Evolutionary conservation across 768 basidiomycete species (phyloP).

Genomic region (Daedaleopsis sinensis): DNA sequence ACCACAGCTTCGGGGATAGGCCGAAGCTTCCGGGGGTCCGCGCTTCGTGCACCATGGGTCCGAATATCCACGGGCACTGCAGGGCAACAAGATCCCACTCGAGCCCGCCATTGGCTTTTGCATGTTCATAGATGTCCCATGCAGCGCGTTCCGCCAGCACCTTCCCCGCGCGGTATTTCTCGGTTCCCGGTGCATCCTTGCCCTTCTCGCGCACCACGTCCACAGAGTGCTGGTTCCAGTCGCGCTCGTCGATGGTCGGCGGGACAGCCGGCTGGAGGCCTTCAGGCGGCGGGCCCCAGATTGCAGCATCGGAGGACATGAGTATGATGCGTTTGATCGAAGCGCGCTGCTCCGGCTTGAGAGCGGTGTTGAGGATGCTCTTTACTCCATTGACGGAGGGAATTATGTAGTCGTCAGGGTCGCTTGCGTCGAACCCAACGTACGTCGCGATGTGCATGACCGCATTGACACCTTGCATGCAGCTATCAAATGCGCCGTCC

Average conservation of each 20-base stretch:
- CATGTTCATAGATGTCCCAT: conserved; percentile 19
- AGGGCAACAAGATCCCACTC: conserved; percentile 38
- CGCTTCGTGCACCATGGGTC: conserved; percentile 48
- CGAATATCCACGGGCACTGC: conserved; percentile 38
- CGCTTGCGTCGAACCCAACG: conserved; percentile 46
- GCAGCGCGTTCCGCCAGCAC: conserved; percentile 54
- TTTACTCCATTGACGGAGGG: conserved; percentile 77
- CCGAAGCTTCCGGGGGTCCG: conserved; percentile 37
- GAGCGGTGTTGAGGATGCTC: conserved; percentile 60
- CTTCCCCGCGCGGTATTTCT: conserved; percentile 65
- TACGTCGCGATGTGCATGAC: conserved; percentile 74
- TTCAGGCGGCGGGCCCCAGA: conserved; percentile 27
- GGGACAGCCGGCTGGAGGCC: neutral
- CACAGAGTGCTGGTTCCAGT: conserved; percentile 62
- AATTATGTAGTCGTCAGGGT: conserved; percentile 55
- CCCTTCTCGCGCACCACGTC: conserved; percentile 54
- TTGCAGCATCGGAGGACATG: conserved; percentile 55
- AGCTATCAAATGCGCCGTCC: conserved; percentile 77
- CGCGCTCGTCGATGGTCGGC: conserved; percentile 44
- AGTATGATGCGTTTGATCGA: conserved; percentile 63
- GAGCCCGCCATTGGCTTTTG: conserved; percentile 26
- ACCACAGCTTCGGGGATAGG: conserved; percentile 39
- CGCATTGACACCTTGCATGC: conserved; percentile 73
- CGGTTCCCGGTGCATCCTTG: conserved; percentile 36
- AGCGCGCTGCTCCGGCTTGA: conserved; percentile 44